Conservation (phyloP, 441 rosid genomes). For the Pelargonium cotyledonis region DNA sequence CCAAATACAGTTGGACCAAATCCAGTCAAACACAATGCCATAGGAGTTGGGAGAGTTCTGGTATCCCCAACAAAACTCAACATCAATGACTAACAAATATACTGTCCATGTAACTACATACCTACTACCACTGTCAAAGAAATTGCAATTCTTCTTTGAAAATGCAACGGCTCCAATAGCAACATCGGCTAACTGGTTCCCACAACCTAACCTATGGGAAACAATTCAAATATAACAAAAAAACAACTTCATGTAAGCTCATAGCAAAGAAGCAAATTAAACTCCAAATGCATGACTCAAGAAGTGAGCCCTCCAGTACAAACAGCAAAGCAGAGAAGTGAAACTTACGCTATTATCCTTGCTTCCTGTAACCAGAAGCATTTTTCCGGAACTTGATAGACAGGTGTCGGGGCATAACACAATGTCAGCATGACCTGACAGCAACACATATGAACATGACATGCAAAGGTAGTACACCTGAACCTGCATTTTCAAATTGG, state of each 20-base stretch:
- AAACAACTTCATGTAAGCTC: neutral
- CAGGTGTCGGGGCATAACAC: slow-evolving; percentile 81
- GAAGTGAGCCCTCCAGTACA: neutral
- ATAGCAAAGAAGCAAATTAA: neutral
- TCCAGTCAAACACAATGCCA: too few relatives aligned
- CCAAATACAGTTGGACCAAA: too few relatives aligned
- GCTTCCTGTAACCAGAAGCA: slow-evolving; percentile 75
- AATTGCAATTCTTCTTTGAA: slow-evolving; percentile 57
- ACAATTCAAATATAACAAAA: slow-evolving; percentile 7
- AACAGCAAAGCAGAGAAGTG: slow-evolving; percentile 12
- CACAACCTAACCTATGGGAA: slow-evolving; percentile 75
- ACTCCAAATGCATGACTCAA: neutral
- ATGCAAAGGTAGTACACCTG: slow-evolving; percentile 84
- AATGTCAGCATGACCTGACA: slow-evolving; percentile 79
- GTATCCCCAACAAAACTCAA: slow-evolving; percentile 20
- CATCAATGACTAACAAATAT: too few relatives aligned
- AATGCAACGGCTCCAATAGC: slow-evolving; percentile 91
- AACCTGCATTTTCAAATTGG: slow-evolving; percentile 45
- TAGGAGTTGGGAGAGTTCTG: neutral
- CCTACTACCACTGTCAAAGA: slow-evolving; percentile 95
- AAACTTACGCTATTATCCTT: slow-evolving; percentile 78
- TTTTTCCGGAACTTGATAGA: slow-evolving; percentile 51
- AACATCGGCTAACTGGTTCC: slow-evolving; percentile 58
- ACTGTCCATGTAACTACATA: slow-evolving; percentile 25
- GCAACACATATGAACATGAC: slow-evolving; percentile 90